These are phyloP conservation scores for Tremella mesenterica DNA, from an alignment of 768 basidiomycete genomes.

Conservation along the genomic window DNA sequence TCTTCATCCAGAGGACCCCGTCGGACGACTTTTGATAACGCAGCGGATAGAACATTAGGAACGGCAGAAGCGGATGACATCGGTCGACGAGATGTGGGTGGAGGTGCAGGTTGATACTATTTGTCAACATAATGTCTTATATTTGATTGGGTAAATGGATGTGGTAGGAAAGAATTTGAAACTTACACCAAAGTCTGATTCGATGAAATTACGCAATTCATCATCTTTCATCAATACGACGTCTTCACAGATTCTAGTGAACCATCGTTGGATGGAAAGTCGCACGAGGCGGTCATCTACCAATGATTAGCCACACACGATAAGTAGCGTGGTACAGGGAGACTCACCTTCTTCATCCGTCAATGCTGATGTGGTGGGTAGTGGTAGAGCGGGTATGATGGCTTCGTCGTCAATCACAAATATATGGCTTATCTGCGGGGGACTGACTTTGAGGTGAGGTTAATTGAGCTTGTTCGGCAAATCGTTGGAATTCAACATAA, in stretches of 20 bases:
- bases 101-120: conserved; percentile 43
- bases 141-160: not conserved
- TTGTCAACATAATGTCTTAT: not conserved
- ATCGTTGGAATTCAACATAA: conserved; percentile 86
- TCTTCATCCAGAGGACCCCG: conserved; percentile 85
- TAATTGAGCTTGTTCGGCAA: conserved; percentile 79
- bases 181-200: conserved; percentile 80
- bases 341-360: conserved; percentile 75
- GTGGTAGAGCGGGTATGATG: conserved; percentile 86
- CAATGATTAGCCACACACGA: conserved; percentile 1
- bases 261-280: conserved; percentile 91
- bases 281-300: conserved; percentile 84
- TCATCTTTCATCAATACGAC: conserved; percentile 80
- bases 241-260: conserved; percentile 85
- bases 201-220: conserved; percentile 87
- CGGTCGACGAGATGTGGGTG: conserved; percentile 16
- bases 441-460: conserved; percentile 73
- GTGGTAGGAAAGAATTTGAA: not conserved
- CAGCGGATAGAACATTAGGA: conserved; percentile 26
- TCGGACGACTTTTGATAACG: conserved; percentile 40
- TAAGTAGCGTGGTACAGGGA: not conserved
- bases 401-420: conserved; percentile 41
- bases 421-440: not conserved
- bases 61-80: conserved; percentile 28
- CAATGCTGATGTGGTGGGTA: conserved; percentile 92